A percentile compares a stretch with the other conserved stretches of the same genome.
These are phyloP conservation scores for Chrysanthemum makinoi DNA, from an alignment of 129 eudicot species.

Conservation along the genomic window DNA sequence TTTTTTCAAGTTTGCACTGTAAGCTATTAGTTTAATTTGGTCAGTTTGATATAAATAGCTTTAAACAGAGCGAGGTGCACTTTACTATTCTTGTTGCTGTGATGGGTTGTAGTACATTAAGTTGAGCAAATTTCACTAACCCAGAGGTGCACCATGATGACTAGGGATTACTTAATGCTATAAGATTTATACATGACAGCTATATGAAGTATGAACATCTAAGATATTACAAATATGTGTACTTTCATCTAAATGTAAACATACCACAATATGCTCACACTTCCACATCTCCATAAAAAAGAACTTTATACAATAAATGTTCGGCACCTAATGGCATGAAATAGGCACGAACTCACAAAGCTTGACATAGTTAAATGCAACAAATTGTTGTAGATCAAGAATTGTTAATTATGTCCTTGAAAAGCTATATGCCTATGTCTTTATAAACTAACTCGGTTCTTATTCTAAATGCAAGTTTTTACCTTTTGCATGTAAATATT, in stretches of 20 bases:
- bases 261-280: background rate
- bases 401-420: too few relatives aligned
- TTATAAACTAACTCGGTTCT: too few relatives aligned
- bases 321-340: background rate
- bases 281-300: background rate
- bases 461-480: background rate
- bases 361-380: background rate
- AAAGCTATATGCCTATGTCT: background rate
- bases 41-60: too few relatives aligned
- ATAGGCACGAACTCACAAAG: background rate
- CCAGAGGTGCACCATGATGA: background rate
- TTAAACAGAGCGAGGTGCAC: background rate
- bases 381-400: constrained; percentile 12
- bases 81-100: background rate
- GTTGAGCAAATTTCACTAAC: background rate
- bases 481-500: constrained; percentile 14
- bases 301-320: background rate
- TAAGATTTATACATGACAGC: background rate
- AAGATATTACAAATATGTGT: constrained; percentile 5
- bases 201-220: constrained; percentile 5
- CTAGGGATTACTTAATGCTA: constrained; percentile 1
- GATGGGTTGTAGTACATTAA: background rate
- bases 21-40: background rate
- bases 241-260: constrained; percentile 4
- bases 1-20: background rate